These are phyloP conservation scores for Ormosia emarginata DNA, from an alignment of 306 rosid species.

Conservation along the genomic window DNA sequence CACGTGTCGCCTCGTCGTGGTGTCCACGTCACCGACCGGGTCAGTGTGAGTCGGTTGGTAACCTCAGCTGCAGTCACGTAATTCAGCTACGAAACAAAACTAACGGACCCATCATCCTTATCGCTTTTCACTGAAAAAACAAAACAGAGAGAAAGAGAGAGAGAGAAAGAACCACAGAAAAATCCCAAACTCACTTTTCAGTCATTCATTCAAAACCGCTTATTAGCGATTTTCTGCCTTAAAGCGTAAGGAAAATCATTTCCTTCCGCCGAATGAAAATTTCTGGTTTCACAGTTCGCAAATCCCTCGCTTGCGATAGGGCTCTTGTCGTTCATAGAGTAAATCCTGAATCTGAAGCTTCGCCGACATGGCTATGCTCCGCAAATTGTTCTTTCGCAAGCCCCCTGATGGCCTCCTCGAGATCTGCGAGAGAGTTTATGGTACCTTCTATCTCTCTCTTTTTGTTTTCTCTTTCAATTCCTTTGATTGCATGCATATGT, in stretches of 20 bases:
- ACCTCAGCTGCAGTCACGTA: slow-evolving; percentile 9
- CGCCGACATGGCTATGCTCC: slow-evolving; percentile 63
- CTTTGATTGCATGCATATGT: not conserved
- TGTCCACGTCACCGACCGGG: slow-evolving; percentile 23
- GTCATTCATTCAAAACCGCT: not conserved
- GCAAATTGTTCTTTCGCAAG: slow-evolving; percentile 84
- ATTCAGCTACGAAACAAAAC: slow-evolving; percentile 18
- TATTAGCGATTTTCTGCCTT: slow-evolving; percentile 10
- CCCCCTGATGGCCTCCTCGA: slow-evolving; percentile 95
- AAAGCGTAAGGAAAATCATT: not conserved
- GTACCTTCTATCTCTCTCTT: slow-evolving; percentile 33
- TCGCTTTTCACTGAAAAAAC: not conserved
- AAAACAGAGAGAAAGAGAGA: not conserved
- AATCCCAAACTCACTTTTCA: slow-evolving; percentile 20
- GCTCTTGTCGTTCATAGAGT: not conserved
- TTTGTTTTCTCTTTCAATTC: not conserved
- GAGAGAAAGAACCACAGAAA: not conserved
- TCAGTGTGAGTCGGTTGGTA: slow-evolving; percentile 40
- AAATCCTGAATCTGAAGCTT: slow-evolving; percentile 26
- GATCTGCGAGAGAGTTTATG: slow-evolving; percentile 84
- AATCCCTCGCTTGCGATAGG: slow-evolving; percentile 3
- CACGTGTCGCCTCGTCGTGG: not conserved
- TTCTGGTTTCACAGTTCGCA: not conserved
- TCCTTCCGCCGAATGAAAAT: not conserved
- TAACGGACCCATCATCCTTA: slow-evolving; percentile 29